Evolutionary conservation across 2,329 filamentous ascomycete genomes (phyloP).

Genomic region (Fusarium setosum): DNA sequence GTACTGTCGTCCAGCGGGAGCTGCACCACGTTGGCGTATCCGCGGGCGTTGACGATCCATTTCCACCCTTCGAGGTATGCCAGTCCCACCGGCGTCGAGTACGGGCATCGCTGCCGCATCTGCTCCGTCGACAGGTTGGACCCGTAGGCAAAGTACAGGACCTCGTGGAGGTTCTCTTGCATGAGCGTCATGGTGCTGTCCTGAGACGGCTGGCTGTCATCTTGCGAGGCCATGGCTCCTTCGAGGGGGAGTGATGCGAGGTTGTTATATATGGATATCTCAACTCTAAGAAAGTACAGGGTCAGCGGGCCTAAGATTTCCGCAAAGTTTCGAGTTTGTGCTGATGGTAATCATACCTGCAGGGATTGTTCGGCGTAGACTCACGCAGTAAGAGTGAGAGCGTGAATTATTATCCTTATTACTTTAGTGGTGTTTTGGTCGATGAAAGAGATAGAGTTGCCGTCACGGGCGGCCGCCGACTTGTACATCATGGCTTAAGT

Average conservation of each 20-base stretch:
- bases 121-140: conserved; percentile 75
- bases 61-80: conserved; percentile 66
- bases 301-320: not conserved
- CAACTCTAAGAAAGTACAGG: not conserved
- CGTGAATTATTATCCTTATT: conserved; percentile 10
- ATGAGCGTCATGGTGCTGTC: conserved; percentile 50
- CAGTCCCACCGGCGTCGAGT: conserved; percentile 65
- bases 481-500: not conserved
- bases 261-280: conserved; percentile 12
- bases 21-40: conserved; percentile 76
- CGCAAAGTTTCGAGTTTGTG: no score
- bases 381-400: not conserved
- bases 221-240: conserved; percentile 43
- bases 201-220: conserved; percentile 49
- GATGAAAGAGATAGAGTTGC: not conserved
- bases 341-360: not conserved
- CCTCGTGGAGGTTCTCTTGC: conserved; percentile 48
- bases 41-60: conserved; percentile 75
- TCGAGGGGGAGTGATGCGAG: not conserved
- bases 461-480: conserved; percentile 14
- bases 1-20: conserved; percentile 20
- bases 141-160: conserved; percentile 77
- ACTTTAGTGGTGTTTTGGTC: not conserved
- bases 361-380: conserved; percentile 8
- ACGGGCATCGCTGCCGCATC: conserved; percentile 72